Base-by-base conservation (phyloP, 768 basidiomycete species). In the Macrolepiota albuminosa region DNA sequence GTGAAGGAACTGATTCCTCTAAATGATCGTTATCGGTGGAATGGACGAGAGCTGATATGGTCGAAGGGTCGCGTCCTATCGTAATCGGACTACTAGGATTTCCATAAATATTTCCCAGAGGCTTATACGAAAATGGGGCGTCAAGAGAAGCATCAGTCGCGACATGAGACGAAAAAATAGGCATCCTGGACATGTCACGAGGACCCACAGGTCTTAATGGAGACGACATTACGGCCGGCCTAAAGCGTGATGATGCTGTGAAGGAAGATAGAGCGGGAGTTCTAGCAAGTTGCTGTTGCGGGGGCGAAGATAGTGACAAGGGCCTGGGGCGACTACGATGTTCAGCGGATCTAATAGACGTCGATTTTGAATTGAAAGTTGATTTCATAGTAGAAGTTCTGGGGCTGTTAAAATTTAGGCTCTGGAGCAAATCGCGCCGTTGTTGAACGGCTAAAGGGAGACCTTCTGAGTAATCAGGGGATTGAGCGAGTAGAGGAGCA, bases 261-360 rank as follows among this genome's bases (percentile, higher is more conserved):
- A 57, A 58, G 13, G 60, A 11, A 14, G 51, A 34, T 11, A 18
- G 36, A 3, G 18, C 24, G 43, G 18, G 31, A 33, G 10, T 16
- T n/a, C 24, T 45, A 13, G 49, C 4, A 3, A 36, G 1, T 37
- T 21, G 49, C 2, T 46, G 47, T 26, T 48, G 51, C 40, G 37
- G 47, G 2, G 62, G 62, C 4, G 62, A 63, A 2, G 62, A 63
- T 8, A 56, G 43, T 7, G 31, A 53, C n/a, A 42, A 21, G 6
- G 29, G 40, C n/a, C 29, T 42, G 13, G n/a, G n/a, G n/a, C 40
- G 54, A 43, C 13, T 33, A 40, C 3, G 11, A 33, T 3, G 18
- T 14, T 31, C 10, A 42, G 13, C 6, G 6, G 1, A 13, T 21
- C 21, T 14, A 42, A 40, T 43, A 13, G 11, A 21, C 29, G n/a